These are phyloP conservation scores for Podila horticola DNA, from an alignment of 192 early-diverging fungal genomes.

Conservation along the genomic window DNA sequence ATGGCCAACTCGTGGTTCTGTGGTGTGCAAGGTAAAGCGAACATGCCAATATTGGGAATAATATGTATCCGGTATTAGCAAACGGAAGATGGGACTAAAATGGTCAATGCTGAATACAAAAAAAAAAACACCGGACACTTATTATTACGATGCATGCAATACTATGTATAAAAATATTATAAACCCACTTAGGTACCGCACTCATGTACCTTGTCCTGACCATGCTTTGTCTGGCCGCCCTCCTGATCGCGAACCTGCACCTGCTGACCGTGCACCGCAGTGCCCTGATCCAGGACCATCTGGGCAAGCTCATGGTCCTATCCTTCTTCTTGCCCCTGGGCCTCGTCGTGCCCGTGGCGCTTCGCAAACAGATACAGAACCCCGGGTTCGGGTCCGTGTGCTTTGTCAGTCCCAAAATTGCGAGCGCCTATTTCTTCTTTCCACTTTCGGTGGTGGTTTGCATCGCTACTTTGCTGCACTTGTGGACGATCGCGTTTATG, in stretches of 20 bases:
- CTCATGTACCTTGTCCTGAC: constrained; percentile 20
- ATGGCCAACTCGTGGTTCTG: constrained; percentile 47
- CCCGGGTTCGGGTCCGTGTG: constrained; percentile 34
- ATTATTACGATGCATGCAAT: no score
- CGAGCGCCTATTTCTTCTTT: constrained; percentile 23
- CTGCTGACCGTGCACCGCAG: constrained; percentile 18
- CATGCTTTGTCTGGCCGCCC: constrained; percentile 17
- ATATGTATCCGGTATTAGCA: not conserved
- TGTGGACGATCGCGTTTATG: constrained; percentile 24
- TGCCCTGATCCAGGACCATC: constrained; percentile 10
- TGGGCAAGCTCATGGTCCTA: constrained; percentile 18
- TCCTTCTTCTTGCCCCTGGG: constrained; percentile 24
- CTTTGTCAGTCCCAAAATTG: constrained; percentile 21
- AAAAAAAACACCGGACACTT: no score
- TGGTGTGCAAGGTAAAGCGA: constrained; percentile 35
- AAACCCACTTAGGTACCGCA: constrained; percentile 6
- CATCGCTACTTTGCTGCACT: constrained; percentile 24
- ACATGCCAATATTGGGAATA: not conserved
- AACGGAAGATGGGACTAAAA: no score
- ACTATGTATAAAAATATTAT: not conserved
- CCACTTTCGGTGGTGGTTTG: constrained; percentile 23
- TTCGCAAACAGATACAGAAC: constrained; percentile 23
- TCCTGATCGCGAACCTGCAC: constrained; percentile 38
- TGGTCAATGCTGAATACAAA: no score
- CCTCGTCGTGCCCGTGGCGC: constrained; percentile 17